phyloP scores from a whole-genome alignment of 805 yeast species.

The Nadsonia fulvescens region DNA sequence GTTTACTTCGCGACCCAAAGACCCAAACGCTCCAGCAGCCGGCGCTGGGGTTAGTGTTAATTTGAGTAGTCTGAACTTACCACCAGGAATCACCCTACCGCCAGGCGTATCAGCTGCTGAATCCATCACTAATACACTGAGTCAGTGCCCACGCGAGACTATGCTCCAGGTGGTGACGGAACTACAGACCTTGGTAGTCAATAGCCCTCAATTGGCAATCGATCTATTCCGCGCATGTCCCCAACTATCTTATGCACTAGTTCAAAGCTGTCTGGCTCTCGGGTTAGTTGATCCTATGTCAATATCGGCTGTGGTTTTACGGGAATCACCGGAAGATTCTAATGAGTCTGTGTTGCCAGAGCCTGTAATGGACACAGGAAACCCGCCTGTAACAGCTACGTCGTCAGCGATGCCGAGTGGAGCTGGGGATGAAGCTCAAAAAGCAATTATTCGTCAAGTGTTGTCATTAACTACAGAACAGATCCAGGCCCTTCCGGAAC shows the following conservation, averaged over 20 bases:
- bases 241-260: constrained; percentile 66
- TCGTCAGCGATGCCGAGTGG: constrained; percentile 13
- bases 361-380: constrained; percentile 3
- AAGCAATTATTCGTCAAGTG: constrained; percentile 34
- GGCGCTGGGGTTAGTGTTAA: constrained; percentile 1
- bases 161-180: constrained; percentile 35
- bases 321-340: no score
- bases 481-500: constrained; percentile 29
- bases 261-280: constrained; percentile 42
- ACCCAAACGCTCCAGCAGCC: constrained; percentile 1
- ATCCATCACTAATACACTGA: constrained; percentile 29
- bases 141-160: constrained; percentile 24
- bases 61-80: constrained; percentile 18
- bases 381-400: constrained; percentile 6
- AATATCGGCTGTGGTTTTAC: constrained; percentile 12
- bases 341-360: no score
- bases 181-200: constrained; percentile 37
- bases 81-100: constrained; percentile 31
- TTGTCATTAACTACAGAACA: constrained; percentile 34
- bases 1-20: constrained; percentile 1
- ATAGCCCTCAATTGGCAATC: constrained; percentile 39
- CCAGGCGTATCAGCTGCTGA: constrained; percentile 21
- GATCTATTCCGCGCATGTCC: constrained; percentile 52
- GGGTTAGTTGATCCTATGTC: constrained; percentile 18
- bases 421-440: constrained; percentile 21